Base-by-base conservation (phyloP, 768 basidiomycete species). In the Pilatotrama ljubarskyi region DNA sequence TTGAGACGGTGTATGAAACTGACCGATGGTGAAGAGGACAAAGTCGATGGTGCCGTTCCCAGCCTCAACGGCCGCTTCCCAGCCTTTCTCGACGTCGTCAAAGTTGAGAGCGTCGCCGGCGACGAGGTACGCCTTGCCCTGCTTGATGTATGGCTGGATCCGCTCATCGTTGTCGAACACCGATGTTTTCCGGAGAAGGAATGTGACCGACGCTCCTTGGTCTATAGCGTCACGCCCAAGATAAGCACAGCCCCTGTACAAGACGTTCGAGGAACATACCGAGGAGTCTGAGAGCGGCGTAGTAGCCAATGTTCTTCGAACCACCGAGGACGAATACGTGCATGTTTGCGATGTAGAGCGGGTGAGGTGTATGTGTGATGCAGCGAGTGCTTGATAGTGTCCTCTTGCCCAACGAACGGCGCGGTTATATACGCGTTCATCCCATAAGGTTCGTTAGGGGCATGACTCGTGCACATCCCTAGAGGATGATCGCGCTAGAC, bases 11-110 rank as follows among this genome's bases (percentile, higher is more conserved):
- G 26, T 14, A 7, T 25, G 38, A 14, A 4, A 74, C 81, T 48
- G 63, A 82, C 87, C 88, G 58, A 90, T 77, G 5, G 86, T 81
- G 73, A 84, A 88, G 10, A 90, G 62, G 18, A 88, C 72, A 25
- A 81, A 63, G 60, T 87, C 85, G 51, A 88, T 15, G 14, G 32
- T 44, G 55, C 61, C 77, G 2, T 73, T 69, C 17, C 66, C 71
- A 22, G 66, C 40, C 13, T 55, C 44, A 17, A 66, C 48, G 11
- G 67, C 69, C 1, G 69, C 72, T 54, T 75, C 68, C 85, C 87
- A 88, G 2, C 77, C 84, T 15, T 70, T 73, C 59, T 75, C 58
- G 51, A 87, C 78, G 61, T 88, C 84, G 0, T 74, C 76, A 55
- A 76, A 69, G 36, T 78, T 74, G 7, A 85, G 75, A 0, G 84